These are phyloP conservation scores for Metarhizium sp. DNA, from an alignment of 2,329 filamentous ascomycete genomes.

Conservation along the genomic window DNA sequence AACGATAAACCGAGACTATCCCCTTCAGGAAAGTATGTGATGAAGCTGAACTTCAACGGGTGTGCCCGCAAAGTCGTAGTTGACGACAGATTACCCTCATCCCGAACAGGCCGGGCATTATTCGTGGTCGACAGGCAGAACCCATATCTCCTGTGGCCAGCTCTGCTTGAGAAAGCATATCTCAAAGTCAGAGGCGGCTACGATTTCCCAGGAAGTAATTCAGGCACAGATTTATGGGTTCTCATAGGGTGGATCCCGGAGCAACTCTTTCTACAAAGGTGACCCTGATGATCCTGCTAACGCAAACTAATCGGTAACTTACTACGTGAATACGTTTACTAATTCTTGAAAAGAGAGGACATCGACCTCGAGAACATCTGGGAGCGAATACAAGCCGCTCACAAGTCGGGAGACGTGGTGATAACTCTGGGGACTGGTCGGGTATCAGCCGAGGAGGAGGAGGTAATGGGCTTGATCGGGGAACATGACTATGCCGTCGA, in stretches of 20 bases:
- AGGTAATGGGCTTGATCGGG: conserved; percentile 70
- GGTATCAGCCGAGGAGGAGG: conserved; percentile 67
- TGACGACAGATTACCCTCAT: conserved; percentile 78
- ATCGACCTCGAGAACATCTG: conserved; percentile 68
- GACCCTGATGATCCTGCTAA: conserved; percentile 3
- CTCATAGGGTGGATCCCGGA: conserved; percentile 95
- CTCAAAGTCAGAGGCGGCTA: conserved; percentile 92
- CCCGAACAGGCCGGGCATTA: conserved; percentile 63
- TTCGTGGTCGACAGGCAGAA: conserved; percentile 84
- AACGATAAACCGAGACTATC: conserved; percentile 54
- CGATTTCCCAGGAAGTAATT: conserved; percentile 96
- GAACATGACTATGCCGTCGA: conserved; percentile 93
- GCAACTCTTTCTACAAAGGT: conserved; percentile 81
- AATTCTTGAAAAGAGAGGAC: conserved; percentile 50
- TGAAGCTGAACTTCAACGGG: conserved; percentile 93
- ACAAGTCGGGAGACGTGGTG: conserved; percentile 70
- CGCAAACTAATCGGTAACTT: background rate
- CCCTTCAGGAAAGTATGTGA: conserved; percentile 77
- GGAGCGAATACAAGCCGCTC: conserved; percentile 65
- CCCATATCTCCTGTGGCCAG: conserved; percentile 78
- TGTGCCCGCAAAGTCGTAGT: conserved; percentile 80
- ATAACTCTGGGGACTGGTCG: conserved; percentile 85
- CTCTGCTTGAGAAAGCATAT: conserved; percentile 91
- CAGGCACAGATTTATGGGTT: conserved; percentile 87
- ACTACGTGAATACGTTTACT: background rate